Base-by-base conservation (phyloP, 2,329 filamentous ascomycete genomes). In the Neofusicoccum laricinum region DNA sequence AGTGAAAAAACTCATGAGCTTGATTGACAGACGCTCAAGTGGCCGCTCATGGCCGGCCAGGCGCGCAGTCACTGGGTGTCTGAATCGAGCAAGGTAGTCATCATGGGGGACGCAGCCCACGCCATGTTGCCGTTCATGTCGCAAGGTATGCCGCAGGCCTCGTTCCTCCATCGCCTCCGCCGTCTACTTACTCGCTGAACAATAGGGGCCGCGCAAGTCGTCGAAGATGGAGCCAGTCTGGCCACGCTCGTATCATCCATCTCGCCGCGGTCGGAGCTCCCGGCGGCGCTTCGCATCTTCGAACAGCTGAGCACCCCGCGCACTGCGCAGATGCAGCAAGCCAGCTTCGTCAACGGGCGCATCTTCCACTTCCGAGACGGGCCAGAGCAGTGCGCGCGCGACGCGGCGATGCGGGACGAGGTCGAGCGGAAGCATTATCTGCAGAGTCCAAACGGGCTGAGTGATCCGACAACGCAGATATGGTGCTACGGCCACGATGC, bases 141-240 rank as follows among this genome's bases (percentile, higher is more conserved):
- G 1, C 67, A 70, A 55, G 70, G 88, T 0, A 25, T 45, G 25
- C 15, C 2, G 11, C 15, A 30, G 2, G 6, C 25, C 25, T 4
- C 25, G 6, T 30, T 11, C 15, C 6, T 14, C 12, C 6, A 19
- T 38, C 14, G 19, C 8, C 12, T 14, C 38, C 7, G 7, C 12
- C 17, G n/a, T 15, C 4, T 45, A 14, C 53, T 58, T 8, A 58
- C 38, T 36, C 19, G 19, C 14, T 2, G n/a, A 17, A 5, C 2
- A 19, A 12, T 15, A 58, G 53, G 53, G 2, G 88, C 88, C 14
- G 89, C 89, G 69, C 86, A 84, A 2, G 84, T 85, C 0, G 78
- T 90, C 0, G 88, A 91, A 71, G 88, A 90, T 61, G 88, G 87
- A 0, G 86, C 87, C 0, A 86, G 88, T 0, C 75, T 90, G 0